A percentile compares a stretch with the other conserved stretches of the same genome.
phyloP scores from a whole-genome alignment of 805 yeast species.

The Kodamaea nitidulidarum region DNA sequence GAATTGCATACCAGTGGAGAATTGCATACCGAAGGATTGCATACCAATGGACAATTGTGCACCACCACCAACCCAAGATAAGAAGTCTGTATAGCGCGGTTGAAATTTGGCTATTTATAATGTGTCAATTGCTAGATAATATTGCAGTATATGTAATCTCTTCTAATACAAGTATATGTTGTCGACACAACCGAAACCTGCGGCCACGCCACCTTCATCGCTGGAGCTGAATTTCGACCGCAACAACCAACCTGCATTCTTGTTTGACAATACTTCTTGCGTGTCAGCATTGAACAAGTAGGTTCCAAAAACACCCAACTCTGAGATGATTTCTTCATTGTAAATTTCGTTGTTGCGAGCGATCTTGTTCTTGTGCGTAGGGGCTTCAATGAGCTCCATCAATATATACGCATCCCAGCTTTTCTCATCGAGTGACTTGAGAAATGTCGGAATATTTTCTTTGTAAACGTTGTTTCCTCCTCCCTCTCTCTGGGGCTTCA shows the following conservation, averaged over 20 bases:
- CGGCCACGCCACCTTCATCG: conserved; percentile 98
- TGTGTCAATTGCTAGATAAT: no score
- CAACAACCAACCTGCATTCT: conserved; percentile 76
- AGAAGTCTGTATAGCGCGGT: no score
- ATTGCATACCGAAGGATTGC: no score
- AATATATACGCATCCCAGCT: conserved; percentile 90
- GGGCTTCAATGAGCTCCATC: conserved; percentile 89
- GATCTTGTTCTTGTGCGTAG: conserved; percentile 62
- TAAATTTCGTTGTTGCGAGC: conserved; percentile 60
- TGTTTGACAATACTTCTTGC: conserved; percentile 57
- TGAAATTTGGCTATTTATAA: no score
- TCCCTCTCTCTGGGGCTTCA: conserved; percentile 98
- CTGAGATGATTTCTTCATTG: conserved; percentile 79
- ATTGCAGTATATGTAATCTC: no score
- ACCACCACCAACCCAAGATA: no score
- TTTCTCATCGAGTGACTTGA: conserved; percentile 52
- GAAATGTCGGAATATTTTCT: conserved; percentile 73
- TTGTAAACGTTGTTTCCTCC: conserved; percentile 96
- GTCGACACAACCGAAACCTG: conserved; percentile 97
- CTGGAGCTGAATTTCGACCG: conserved; percentile 85
- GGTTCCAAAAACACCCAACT: conserved; percentile 87
- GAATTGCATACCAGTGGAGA: no score
- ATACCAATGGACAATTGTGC: no score
- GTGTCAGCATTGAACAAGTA: conserved; percentile 64
- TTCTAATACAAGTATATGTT: conserved; percentile 55